A percentile compares a stretch with the other conserved stretches of the same genome.
These are phyloP conservation scores for Panicum hallii DNA, from an alignment of 202 grass and related monocot species.

Conservation along the genomic window DNA sequence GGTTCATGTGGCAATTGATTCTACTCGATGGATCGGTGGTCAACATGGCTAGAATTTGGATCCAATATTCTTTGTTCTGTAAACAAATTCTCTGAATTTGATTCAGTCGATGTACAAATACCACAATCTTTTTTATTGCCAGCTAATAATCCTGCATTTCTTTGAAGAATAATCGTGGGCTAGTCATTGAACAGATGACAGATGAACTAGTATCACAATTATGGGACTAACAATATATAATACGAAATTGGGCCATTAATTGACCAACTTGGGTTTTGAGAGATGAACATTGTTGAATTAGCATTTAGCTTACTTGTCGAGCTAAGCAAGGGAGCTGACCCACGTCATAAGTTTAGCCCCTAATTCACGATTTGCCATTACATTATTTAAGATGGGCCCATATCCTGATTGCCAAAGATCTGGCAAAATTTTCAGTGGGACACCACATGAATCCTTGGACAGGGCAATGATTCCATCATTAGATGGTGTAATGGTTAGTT, in stretches of 20 bases:
- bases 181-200: constrained; percentile 2
- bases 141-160: neutral
- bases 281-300: constrained; percentile 24
- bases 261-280: constrained; percentile 6
- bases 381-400: neutral
- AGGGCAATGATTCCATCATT: constrained; percentile 36
- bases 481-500: constrained; percentile 26
- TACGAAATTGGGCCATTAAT: neutral
- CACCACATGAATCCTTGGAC: constrained; percentile 49
- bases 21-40: neutral
- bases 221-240: neutral
- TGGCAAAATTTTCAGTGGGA: constrained; percentile 31
- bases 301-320: constrained; percentile 4
- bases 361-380: neutral
- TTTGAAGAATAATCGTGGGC: neutral
- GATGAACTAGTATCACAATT: neutral
- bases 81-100: neutral
- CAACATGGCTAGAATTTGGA: constrained; percentile 33
- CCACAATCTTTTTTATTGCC: neutral
- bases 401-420: constrained; percentile 44
- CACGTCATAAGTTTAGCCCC: neutral
- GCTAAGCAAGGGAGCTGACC: neutral
- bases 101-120: neutral
- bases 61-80: constrained; percentile 4
- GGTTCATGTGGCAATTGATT: constrained; percentile 15